Evolutionary conservation across 345 rosid species (phyloP).

Genomic region (Cardamine resedifolia): DNA sequence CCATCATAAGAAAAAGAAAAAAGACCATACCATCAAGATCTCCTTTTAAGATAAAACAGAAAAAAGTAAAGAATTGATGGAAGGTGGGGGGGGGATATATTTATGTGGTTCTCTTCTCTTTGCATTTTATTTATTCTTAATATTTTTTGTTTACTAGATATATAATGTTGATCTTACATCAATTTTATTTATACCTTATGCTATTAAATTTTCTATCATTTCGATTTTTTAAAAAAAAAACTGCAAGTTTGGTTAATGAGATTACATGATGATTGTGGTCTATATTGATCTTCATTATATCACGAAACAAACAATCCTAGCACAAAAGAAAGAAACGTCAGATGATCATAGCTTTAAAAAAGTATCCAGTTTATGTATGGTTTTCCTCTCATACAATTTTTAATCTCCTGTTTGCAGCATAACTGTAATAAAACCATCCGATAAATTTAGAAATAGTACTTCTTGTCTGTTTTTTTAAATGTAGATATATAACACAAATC

Average conservation of each 20-base stretch:
- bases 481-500: no score
- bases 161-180: not conserved
- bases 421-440: not conserved
- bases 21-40: not conserved
- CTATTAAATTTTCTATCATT: not conserved
- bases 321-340: constrained; percentile 3
- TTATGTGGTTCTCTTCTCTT: constrained; percentile 24
- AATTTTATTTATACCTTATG: not conserved
- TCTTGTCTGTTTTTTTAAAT: not conserved
- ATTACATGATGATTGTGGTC: not conserved
- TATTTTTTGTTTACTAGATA: not conserved
- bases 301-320: not conserved
- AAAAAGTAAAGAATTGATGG: constrained; percentile 27
- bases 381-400: not conserved
- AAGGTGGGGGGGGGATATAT: constrained; percentile 22
- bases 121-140: not conserved
- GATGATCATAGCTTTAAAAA: not conserved
- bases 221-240: not conserved
- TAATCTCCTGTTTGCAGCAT: not conserved
- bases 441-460: not conserved
- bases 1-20: not conserved
- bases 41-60: constrained; percentile 10
- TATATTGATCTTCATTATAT: not conserved
- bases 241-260: not conserved
- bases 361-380: not conserved